Conservation (phyloP, 345 rosid genomes). For the Eucalyptus microcorys region DNA sequence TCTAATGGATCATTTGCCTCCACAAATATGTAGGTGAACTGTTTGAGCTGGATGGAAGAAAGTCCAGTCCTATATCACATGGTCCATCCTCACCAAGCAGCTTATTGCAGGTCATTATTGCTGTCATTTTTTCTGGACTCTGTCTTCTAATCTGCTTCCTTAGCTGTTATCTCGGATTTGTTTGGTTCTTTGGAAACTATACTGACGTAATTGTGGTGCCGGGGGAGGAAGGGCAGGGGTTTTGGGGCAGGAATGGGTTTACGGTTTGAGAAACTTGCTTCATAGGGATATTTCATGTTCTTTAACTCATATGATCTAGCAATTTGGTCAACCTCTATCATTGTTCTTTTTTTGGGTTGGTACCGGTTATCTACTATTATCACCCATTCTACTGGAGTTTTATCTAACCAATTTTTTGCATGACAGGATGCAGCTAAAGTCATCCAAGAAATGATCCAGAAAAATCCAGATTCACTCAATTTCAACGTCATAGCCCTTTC, state of each 20-base stretch:
- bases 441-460: constrained; percentile 57
- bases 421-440: constrained; percentile 74
- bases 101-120: constrained; percentile 45
- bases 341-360: neutral
- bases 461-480: constrained; percentile 68
- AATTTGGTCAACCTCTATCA: neutral
- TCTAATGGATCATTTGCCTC: neutral
- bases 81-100: constrained; percentile 60
- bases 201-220: neutral
- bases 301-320: neutral
- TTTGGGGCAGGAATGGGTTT: neutral
- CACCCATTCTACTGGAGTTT: neutral
- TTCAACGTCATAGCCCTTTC: constrained; percentile 77
- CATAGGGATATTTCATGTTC: neutral
- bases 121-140: neutral
- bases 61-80: constrained; percentile 65
- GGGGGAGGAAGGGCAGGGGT: neutral
- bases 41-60: constrained; percentile 93
- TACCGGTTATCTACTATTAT: neutral
- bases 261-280: neutral
- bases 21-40: constrained; percentile 44
- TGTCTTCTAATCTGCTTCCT: neutral
- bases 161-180: neutral
- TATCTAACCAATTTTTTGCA: neutral
- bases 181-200: neutral